Percentiles rank a stretch among this genome's conserved stretches.
phyloP scores from a whole-genome alignment of 1,284 basidiomycete species.

The Waitea zeae region DNA sequence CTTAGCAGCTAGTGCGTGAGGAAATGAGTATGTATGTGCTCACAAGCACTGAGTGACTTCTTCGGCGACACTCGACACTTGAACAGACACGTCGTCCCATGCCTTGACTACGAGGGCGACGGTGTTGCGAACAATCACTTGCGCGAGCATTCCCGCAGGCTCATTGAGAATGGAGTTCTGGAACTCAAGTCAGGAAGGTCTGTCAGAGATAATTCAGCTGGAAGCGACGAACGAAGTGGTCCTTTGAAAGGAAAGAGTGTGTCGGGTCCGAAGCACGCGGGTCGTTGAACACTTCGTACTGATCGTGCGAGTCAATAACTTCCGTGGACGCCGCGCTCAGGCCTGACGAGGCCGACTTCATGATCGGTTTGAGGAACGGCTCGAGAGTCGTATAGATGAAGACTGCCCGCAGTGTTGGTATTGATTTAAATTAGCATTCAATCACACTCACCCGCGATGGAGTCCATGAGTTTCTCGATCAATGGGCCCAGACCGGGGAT shows the following conservation, averaged over 20 bases:
- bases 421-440: too few relatives aligned
- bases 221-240: constrained; percentile 46
- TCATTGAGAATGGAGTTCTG: constrained; percentile 65
- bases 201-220: neutral
- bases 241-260: constrained; percentile 70
- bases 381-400: constrained; percentile 64
- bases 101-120: constrained; percentile 57
- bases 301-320: constrained; percentile 67
- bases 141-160: constrained; percentile 62
- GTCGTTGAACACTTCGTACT: constrained; percentile 73
- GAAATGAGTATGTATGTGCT: constrained; percentile 14
- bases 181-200: neutral
- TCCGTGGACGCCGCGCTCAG: constrained; percentile 49
- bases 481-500: constrained; percentile 54
- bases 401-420: too few relatives aligned
- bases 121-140: constrained; percentile 44
- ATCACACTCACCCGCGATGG: constrained; percentile 55
- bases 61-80: constrained; percentile 42
- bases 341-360: constrained; percentile 46
- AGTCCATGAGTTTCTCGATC: constrained; percentile 72
- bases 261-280: constrained; percentile 70
- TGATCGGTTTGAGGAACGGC: constrained; percentile 62
- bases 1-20: neutral
- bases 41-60: constrained; percentile 62
- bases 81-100: constrained; percentile 61